Conservation (phyloP, 768 basidiomycete genomes). For the Tylopilus intermedius region DNA sequence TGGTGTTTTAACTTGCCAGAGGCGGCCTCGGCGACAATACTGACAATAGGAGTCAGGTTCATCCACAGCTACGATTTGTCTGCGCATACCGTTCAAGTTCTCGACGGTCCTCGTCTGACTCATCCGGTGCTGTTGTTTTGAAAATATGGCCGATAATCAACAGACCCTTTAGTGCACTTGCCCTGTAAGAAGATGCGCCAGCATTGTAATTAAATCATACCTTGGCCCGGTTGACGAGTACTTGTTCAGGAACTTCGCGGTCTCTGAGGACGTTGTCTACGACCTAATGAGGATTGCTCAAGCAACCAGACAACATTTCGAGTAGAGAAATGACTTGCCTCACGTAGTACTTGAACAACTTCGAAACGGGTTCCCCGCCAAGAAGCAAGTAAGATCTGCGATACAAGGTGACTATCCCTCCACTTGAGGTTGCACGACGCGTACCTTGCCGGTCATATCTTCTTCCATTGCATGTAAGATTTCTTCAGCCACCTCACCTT, state of each 20-base stretch:
- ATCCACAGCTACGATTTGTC: background rate
- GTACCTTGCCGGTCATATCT: constrained; percentile 87
- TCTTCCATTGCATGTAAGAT: constrained; percentile 81
- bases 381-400: constrained; percentile 86
- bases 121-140: constrained; percentile 79
- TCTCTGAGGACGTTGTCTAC: constrained; percentile 85
- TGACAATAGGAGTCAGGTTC: constrained; percentile 25
- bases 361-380: constrained; percentile 98
- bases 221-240: constrained; percentile 81
- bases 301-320: constrained; percentile 2
- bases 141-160: constrained; percentile 86
- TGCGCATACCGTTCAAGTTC: constrained; percentile 80
- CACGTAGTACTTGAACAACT: constrained; percentile 83
- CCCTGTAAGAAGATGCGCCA: background rate
- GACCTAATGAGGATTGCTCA: constrained; percentile 38
- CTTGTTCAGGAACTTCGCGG: constrained; percentile 61
- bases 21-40: constrained; percentile 86
- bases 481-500: constrained; percentile 85
- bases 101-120: constrained; percentile 87
- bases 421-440: background rate
- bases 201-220: constrained; percentile 34
- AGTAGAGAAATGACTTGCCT: constrained; percentile 34
- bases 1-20: constrained; percentile 61
- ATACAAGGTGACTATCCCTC: background rate
- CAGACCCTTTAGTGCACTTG: constrained; percentile 53